Evolutionary conservation across 495 filamentous ascomycete species (phyloP).

Genomic region (Symbiotaphrina buchneri): DNA sequence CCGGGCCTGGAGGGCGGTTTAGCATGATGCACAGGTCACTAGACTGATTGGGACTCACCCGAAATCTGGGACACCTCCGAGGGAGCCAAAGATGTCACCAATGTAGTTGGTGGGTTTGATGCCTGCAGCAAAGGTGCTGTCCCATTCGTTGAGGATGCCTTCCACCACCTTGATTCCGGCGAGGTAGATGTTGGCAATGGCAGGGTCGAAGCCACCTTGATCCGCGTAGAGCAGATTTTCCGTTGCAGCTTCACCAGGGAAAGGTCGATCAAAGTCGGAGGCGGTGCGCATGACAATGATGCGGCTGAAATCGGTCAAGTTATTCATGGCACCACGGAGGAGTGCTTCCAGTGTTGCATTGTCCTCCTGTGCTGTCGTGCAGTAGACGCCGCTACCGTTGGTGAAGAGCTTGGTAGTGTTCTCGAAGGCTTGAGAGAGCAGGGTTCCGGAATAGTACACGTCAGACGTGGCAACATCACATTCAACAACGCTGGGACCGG

Average conservation of each 20-base stretch:
- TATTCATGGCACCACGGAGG: slow-evolving; percentile 28
- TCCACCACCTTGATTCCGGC: slow-evolving; percentile 44
- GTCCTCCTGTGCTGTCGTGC: slow-evolving; percentile 52
- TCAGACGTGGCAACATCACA: slow-evolving; percentile 52
- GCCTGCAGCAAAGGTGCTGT: slow-evolving; percentile 29
- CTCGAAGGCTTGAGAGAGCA: slow-evolving; percentile 38
- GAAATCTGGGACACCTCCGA: slow-evolving; percentile 45
- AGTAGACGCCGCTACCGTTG: slow-evolving; percentile 45
- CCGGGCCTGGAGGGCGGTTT: no score
- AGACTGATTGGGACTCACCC: no score
- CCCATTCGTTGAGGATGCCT: slow-evolving; percentile 39
- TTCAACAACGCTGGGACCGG: slow-evolving; percentile 31
- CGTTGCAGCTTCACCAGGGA: slow-evolving; percentile 25
- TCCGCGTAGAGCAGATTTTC: slow-evolving; percentile 33
- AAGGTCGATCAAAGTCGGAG: slow-evolving; percentile 49
- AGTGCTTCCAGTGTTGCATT: slow-evolving; percentile 48
- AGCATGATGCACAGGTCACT: no score
- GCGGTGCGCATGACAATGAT: slow-evolving; percentile 56
- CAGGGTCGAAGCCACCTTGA: slow-evolving; percentile 32
- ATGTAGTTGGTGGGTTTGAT: slow-evolving; percentile 44
- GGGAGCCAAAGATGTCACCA: slow-evolving; percentile 45
- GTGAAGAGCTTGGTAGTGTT: slow-evolving; percentile 42
- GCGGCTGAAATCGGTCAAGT: slow-evolving; percentile 39
- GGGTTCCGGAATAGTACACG: slow-evolving; percentile 43
- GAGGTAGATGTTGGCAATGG: slow-evolving; percentile 32